Evolutionary conservation across 2,329 filamentous ascomycete species (phyloP), one percentile per base, ranked within the genome.

Genomic region (Exophiala alcalophila): DNA sequence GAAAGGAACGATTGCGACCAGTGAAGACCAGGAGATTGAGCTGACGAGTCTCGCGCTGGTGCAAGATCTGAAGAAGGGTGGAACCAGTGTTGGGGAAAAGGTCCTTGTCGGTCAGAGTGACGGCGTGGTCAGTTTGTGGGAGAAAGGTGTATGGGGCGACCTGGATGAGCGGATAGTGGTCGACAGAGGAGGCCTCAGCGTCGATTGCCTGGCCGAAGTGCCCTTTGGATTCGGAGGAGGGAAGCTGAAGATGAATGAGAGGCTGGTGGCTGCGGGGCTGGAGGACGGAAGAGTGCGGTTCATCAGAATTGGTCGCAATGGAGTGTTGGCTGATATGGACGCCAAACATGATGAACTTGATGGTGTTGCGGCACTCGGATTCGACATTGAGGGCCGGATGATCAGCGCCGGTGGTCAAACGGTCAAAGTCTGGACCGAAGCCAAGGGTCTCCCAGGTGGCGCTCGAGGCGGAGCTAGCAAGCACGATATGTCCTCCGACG

Each of bases 11-110:
- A 70, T 97, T 29, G 84, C 90, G 3, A 84, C 84, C 47, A 95
- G 88, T 54, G 92, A 96, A 60, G 89, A 97, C 58, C 92, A 97
- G 61, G 92, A 94, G 57, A 90, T 96, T 53, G 88, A 97, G 65
- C 69, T 97, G 45, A 74, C 96, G n/a, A 86, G 84, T 58, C 84
- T 85, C 1, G 72, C 80, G 32, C 86, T 88, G 59, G 80, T 97
- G 12, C 77, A 82, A 0, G 89, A 89, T 0, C 67, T 95, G 48
- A 80, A 85, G 0, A 81, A 83, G 20, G 68, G 67, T 26, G 77
- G 76, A 20, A 74, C 75, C 5, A 83, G 80, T 57, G 84, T 86
- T 32, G 87, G 87, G 4, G 76, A 83, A 57, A 84, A 84, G 61
- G 74, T 92, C 3, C 65, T 92, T 2, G 86, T 89, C 0, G 84